Base-by-base conservation (phyloP, 352 stramenopile species). In the Pelagophyceae sp. region DNA sequence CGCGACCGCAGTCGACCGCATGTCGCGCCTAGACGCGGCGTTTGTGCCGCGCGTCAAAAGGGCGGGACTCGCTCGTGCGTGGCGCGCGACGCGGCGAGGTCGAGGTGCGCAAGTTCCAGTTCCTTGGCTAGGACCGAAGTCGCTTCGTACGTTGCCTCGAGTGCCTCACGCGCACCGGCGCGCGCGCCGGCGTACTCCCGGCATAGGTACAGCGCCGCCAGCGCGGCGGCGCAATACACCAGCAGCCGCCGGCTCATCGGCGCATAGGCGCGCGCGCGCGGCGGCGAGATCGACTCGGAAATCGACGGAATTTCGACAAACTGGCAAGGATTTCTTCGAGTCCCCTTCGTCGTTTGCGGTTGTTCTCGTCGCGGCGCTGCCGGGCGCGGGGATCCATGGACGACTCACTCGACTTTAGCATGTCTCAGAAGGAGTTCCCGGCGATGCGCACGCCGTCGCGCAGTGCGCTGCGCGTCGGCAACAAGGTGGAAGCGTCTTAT, bases 401-500 rank as follows among this genome's bases (percentile, higher is more conserved):
- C 45, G 31, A 61, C 72, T 72, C 72, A 69, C 54, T 80, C 33
- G 51, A 83, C 74, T 60, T 82, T 80, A 51, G 45, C 77, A 72
- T 80, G 77, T 31, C 76, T 65, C 31, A 82, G 23, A 29, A 61
- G 45, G 32, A 81, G 51, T 60, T 75, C 67, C 27, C 77, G 60
- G 0, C 64, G 0, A 71, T 65, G 50, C 0, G 38, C 74, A 72
- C 45, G 65, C 77, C 72, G 31, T 60, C 77, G 23, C 60, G 29
- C 38, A 23, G 11, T 23, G 11, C 45, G 23, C 87, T 89, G 27
- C 82, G 78, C 38, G 79, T 82, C 38, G 85, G 86, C 25, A 83
- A 87, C 38, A 84, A 77, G 23, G 80, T 94, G 1, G 84, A 94
- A 69, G 89, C 88, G 15, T 81, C 74, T 15, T 93, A 91, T 77